Base-by-base conservation (phyloP, 164 flowering plant species). In the Chimonanthus salicifolius region DNA sequence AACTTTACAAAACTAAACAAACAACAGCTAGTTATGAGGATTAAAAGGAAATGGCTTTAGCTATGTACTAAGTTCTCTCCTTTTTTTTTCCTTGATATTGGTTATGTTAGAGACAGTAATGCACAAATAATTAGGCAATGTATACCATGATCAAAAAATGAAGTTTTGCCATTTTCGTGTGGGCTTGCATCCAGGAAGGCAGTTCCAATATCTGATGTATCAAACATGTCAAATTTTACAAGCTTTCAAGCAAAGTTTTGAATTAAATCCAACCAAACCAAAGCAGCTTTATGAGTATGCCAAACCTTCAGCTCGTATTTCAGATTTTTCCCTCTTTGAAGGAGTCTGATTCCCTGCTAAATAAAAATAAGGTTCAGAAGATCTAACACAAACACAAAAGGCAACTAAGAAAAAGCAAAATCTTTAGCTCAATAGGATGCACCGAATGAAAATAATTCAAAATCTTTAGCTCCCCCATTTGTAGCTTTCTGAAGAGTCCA, bases 231-330 rank as follows among this genome's bases (percentile, higher is more conserved):
- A 66, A 7, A 33, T 33, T 33, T 33, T 15, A 43, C 8, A 66
- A 43, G 69, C 45, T 15, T 46, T 66, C 9, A 4, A 8, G 5
- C 49, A 46, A 66, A 66, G 47, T 13, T 66, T 45, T 66, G 20
- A 66, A 66, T 13, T 4, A 66, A 66, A 66, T 44, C 48, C 11
- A 46, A 49, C 69, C 0, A 3, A 66, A 46, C 44, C 49, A 44
- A 68, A 18, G 15, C 46, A 49, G 47, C 6, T 47, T 3, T 9
- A 51, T 10, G 4, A 51, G 58, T 4, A 8, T 54, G 60, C 60
- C 60, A 54, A 54, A 68, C 58, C 70, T 48, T 68, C 44, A 47
- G 13, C 20, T 48, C 47, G 54, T 68, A 6, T 69, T 69, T 70
- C 48, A 45, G n/a, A 7, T 3, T n/a, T 4, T 60, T 43, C 58